These are phyloP conservation scores for Populus hybrid DNA, from an alignment of 441 rosid species.

Conservation along the genomic window DNA sequence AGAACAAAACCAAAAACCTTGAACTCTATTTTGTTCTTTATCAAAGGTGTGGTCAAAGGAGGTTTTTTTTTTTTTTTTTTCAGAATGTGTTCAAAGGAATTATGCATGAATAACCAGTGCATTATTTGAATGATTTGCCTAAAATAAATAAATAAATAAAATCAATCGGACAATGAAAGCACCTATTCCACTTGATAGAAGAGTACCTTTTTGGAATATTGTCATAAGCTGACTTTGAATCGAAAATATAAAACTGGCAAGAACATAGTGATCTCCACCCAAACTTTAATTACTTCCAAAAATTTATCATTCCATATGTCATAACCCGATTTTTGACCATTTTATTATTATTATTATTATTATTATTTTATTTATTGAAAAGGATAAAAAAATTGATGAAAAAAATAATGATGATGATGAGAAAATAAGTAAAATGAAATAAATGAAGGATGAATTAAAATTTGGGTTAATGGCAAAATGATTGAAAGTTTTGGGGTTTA, in stretches of 20 bases:
- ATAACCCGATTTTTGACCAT: too few species aligned
- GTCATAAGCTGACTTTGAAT: background rate
- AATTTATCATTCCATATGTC: background rate
- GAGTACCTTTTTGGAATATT: background rate
- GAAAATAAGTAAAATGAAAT: too few species aligned
- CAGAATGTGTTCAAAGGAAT: background rate
- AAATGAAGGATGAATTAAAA: too few species aligned
- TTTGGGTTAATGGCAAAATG: too few species aligned
- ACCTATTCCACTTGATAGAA: background rate
- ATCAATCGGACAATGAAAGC: slow-evolving; percentile 5
- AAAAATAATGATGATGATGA: too few species aligned
- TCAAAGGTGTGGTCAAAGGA: background rate
- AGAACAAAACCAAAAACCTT: slow-evolving; percentile 12
- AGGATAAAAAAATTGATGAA: too few species aligned
- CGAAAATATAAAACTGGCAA: background rate
- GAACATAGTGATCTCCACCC: slow-evolving; percentile 18
- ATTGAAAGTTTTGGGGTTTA: too few species aligned
- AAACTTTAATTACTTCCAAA: background rate
- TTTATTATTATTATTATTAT: too few species aligned
- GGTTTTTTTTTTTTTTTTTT: slow-evolving; percentile 2
- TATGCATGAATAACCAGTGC: background rate
- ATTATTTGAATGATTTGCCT: background rate
- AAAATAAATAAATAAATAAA: background rate
- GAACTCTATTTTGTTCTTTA: background rate
- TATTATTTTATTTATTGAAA: too few species aligned